A percentile compares a stretch with the other conserved stretches of the same genome.
Conservation (phyloP, 1,139 yeast species). For the Kluyveromyces marxianus region DNA sequence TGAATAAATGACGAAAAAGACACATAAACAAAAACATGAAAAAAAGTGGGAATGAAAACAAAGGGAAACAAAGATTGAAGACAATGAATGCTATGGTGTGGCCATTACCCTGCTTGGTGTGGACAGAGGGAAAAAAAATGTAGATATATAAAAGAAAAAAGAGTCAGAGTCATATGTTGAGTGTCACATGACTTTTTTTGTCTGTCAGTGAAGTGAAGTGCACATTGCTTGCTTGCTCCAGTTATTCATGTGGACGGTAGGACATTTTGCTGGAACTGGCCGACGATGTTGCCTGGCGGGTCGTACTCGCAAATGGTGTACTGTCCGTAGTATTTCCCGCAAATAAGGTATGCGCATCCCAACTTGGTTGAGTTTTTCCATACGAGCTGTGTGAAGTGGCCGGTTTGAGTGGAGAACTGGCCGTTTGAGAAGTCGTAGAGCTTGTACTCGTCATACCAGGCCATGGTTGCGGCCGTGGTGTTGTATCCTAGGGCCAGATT, state of each 20-base stretch:
- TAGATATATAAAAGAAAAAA: too few relatives aligned
- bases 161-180: too few relatives aligned
- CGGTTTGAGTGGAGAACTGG: conserved; percentile 37
- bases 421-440: conserved; percentile 38
- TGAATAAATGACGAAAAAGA: too few relatives aligned
- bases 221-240: background rate
- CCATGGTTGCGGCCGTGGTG: conserved; percentile 41
- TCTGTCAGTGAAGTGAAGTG: background rate
- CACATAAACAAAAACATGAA: too few relatives aligned
- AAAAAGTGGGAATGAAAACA: too few relatives aligned
- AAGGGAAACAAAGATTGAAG: too few relatives aligned
- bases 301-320: conserved; percentile 48
- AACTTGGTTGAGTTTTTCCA: conserved; percentile 40
- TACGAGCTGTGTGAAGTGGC: conserved; percentile 44
- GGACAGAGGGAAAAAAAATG: too few relatives aligned
- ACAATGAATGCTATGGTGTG: too few relatives aligned
- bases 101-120: too few relatives aligned
- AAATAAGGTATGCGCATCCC: conserved; percentile 45
- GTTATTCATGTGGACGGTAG: conserved; percentile 12
- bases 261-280: conserved; percentile 47
- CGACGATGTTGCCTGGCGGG: conserved; percentile 46
- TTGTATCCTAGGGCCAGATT: conserved; percentile 48
- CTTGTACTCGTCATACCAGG: conserved; percentile 45
- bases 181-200: too few relatives aligned
- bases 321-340: conserved; percentile 43